Conservation (phyloP, 2,329 filamentous ascomycete species). For the Aspergillus sp. region DNA sequence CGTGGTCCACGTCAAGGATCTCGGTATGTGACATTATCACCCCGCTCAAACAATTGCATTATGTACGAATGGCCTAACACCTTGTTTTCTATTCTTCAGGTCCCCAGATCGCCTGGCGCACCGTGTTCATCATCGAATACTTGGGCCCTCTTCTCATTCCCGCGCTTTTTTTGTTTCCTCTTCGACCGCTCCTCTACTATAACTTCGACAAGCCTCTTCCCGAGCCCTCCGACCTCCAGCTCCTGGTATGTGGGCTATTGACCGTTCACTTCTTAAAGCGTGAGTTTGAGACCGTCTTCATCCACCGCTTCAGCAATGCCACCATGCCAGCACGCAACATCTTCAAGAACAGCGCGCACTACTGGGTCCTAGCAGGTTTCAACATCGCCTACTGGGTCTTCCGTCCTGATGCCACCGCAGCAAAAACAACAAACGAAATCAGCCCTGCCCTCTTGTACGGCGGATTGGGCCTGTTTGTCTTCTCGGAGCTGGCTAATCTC, state of each 20-base stretch:
- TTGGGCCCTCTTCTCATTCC: slow-evolving; percentile 87
- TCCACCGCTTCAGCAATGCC: slow-evolving; percentile 90
- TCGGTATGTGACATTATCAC: slow-evolving; percentile 56
- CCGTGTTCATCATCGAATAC: slow-evolving; percentile 94
- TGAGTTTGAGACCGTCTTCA: slow-evolving; percentile 87
- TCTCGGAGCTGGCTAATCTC: slow-evolving; percentile 78
- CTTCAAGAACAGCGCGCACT: slow-evolving; percentile 91
- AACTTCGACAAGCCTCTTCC: slow-evolving; percentile 43
- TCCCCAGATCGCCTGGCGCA: slow-evolving; percentile 84
- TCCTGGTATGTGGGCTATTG: slow-evolving; percentile 68
- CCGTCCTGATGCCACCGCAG: slow-evolving; percentile 65
- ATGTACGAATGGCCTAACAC: neutral
- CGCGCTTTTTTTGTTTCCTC: slow-evolving; percentile 62
- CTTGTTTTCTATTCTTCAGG: slow-evolving; percentile 47
- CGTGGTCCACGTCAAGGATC: slow-evolving; percentile 80
- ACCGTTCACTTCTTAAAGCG: slow-evolving; percentile 87
- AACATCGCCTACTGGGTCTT: slow-evolving; percentile 84
- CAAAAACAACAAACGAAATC: slow-evolving; percentile 37
- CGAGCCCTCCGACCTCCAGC: slow-evolving; percentile 62
- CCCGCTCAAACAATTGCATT: neutral
- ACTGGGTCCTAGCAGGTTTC: slow-evolving; percentile 80
- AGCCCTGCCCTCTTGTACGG: slow-evolving; percentile 57
- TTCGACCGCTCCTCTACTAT: slow-evolving; percentile 69
- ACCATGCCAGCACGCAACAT: slow-evolving; percentile 92
- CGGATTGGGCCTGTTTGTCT: slow-evolving; percentile 66